phyloP scores from a whole-genome alignment of 768 basidiomycete genomes.

The Termitomyces sp. region DNA sequence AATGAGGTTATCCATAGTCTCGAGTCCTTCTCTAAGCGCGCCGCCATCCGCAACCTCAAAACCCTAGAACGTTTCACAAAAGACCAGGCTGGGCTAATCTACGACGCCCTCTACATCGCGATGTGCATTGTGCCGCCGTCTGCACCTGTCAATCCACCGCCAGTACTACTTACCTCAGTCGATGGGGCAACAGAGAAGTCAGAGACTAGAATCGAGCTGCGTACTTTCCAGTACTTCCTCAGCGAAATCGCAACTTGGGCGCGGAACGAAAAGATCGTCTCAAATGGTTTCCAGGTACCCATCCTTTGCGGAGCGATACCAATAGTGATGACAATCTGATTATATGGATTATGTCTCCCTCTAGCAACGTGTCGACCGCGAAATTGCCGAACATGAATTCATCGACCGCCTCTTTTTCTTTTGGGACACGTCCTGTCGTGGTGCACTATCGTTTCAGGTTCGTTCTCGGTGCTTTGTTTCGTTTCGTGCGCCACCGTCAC shows the following conservation, averaged over 20 bases:
- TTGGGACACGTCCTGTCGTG: conserved; percentile 84
- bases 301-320: neutral
- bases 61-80: conserved; percentile 79
- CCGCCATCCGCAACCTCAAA: conserved; percentile 84
- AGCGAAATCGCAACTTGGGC: conserved; percentile 96
- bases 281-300: conserved; percentile 84
- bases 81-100: conserved; percentile 86
- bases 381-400: conserved; percentile 94
- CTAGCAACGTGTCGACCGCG: conserved; percentile 83
- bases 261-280: conserved; percentile 86
- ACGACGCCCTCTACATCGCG: conserved; percentile 86
- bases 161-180: conserved; percentile 52
- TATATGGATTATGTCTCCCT: neutral
- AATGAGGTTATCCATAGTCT: conserved; percentile 90
- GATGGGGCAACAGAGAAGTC: conserved; percentile 72
- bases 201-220: conserved; percentile 85
- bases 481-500: conserved; percentile 1
- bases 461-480: neutral
- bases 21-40: conserved; percentile 91
- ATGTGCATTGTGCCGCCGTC: conserved; percentile 77
- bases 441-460: conserved; percentile 89
- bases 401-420: conserved; percentile 92
- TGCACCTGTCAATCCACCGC: conserved; percentile 45
- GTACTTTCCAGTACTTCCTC: conserved; percentile 86
- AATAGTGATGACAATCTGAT: neutral